A percentile compares a stretch with the other conserved stretches of the same genome.
Conservation (phyloP, 345 rosid species). For the Populus pruinosa region DNA sequence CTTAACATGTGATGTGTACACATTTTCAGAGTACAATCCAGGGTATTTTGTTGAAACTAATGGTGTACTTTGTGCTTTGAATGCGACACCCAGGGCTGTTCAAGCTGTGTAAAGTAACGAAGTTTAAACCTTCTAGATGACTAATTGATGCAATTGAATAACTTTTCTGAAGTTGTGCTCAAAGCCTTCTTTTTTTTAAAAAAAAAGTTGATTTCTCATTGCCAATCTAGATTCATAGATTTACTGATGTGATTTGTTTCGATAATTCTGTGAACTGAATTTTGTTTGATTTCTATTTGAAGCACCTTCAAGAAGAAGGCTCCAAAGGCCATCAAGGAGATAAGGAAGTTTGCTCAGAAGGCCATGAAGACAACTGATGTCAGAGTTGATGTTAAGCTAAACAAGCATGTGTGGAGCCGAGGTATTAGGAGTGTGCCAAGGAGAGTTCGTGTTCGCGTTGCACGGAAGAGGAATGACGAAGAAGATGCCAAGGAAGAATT, state of each 20-base stretch:
- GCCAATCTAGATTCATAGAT: no score
- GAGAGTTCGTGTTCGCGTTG: conserved; percentile 68
- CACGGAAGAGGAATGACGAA: conserved; percentile 75
- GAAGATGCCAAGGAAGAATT: conserved; percentile 88
- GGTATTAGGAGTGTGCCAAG: conserved; percentile 79
- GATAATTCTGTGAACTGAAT: not conserved
- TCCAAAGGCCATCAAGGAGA: conserved; percentile 78
- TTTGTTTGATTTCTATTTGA: not conserved
- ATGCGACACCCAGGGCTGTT: no score
- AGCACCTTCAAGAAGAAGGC: conserved; percentile 92
- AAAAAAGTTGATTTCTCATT: no score
- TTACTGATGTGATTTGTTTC: not conserved
- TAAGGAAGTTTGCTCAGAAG: conserved; percentile 75
- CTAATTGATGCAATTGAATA: not conserved
- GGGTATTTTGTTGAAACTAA: no score
- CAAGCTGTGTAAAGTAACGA: not conserved
- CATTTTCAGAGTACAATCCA: no score
- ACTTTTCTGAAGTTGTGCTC: not conserved
- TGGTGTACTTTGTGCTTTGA: no score
- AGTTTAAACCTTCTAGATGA: not conserved
- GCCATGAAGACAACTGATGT: conserved; percentile 69
- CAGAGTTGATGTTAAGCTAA: conserved; percentile 76
- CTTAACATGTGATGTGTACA: no score
- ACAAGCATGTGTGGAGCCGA: conserved; percentile 80
- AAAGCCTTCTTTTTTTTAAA: no score